phyloP scores from a whole-genome alignment of 441 rosid genomes.

The Codiaeum variegatum region DNA sequence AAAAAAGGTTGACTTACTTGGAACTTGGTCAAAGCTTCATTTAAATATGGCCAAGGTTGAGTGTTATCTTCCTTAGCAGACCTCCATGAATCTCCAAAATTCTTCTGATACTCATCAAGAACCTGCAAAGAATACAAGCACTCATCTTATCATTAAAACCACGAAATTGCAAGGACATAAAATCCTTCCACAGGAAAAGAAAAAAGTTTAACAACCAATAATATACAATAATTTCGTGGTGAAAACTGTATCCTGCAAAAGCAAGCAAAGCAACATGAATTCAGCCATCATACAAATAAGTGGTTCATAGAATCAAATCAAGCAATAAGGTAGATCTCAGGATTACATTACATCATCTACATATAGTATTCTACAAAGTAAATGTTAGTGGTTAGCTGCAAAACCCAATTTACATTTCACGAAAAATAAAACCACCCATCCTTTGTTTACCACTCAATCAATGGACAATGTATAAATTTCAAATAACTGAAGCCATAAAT shows the following conservation, averaged over 20 bases:
- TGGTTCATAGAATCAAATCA: neutral
- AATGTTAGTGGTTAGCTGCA: neutral
- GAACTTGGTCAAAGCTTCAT: conserved; percentile 71
- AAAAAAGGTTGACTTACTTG: conserved; percentile 47
- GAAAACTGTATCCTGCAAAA: neutral
- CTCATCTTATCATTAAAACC: conserved; percentile 14
- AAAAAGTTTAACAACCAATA: neutral
- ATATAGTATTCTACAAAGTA: neutral
- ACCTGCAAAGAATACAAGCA: conserved; percentile 41
- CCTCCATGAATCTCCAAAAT: conserved; percentile 85
- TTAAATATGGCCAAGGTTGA: conserved; percentile 83
- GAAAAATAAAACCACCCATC: neutral
- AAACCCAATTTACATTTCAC: neutral
- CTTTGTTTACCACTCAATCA: neutral
- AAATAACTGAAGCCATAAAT: neutral
- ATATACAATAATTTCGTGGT: neutral
- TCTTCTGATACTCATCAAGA: conserved; percentile 89
- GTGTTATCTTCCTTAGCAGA: conserved; percentile 47
- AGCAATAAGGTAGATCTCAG: neutral
- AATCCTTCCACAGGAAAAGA: neutral
- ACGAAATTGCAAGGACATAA: neutral
- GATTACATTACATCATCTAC: neutral
- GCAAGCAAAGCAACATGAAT: neutral
- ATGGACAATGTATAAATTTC: neutral
- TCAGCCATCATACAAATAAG: neutral